Base-by-base conservation (phyloP, 2,329 filamentous ascomycete species). In the Fusarium secorum region DNA sequence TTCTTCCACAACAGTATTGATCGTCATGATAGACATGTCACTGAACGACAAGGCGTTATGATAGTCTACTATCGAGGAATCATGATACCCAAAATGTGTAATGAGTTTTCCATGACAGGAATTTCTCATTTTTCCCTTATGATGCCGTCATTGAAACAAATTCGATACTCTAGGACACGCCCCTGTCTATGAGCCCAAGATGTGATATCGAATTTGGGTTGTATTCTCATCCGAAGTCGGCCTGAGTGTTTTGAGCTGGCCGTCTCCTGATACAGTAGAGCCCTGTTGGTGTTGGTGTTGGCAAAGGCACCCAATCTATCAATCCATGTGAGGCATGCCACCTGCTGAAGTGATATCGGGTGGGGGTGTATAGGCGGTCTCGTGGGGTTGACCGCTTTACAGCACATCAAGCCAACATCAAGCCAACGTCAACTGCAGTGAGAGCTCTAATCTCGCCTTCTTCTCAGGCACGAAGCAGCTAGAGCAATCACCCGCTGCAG, bases 311-410 rank as follows among this genome's bases (percentile, higher is more conserved):
- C 59, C 55, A 58, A 60, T 69, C n/a, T 53, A 36, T 45, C 62
- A 69, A 32, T 45, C 52, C 56, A 61, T 70, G 48, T 54, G 45
- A 59, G 46, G 62, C 57, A 70, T 67, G 52, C 57, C 68, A 70
- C 66, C 46, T 26, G n/a, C 46, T 58, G n/a, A 20, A 28, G 41
- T 28, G 53, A 71, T 39, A 54, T 38, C 45, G 51, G 58, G 68
- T 60, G 68, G 68, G 68, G 68, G 68, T 49, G 59, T 58, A 63
- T 28, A 46, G 53, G 53, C 41, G 44, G 52, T 49, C 38, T 52
- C 53, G 65, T 68, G 59, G 66, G 65, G 41, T 68, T 68, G 38
- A 26, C 39, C 33, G 28, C n/a, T 33, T 24, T 18, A 33, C 46
- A 48, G 28, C 35, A 38, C 10, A 38, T 17, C 33, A 36, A 38